Conservation (phyloP, 805 yeast species). For the Yamadazyma nakazawae region DNA sequence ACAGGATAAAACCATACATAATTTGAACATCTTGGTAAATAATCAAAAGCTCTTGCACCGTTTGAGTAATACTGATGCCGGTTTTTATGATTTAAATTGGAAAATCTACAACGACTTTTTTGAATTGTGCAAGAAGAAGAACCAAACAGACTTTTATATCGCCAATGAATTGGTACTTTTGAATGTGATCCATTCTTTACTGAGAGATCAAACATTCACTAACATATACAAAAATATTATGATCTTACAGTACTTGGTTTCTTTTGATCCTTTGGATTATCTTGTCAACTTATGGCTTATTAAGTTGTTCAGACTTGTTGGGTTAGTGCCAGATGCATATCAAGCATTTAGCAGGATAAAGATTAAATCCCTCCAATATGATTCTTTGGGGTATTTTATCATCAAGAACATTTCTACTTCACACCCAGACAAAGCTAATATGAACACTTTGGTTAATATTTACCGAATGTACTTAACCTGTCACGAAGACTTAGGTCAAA, state of each 20-base stretch:
- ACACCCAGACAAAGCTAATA: slow-evolving; percentile 40
- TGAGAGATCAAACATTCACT: slow-evolving; percentile 17
- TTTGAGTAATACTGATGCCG: slow-evolving; percentile 10
- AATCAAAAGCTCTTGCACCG: slow-evolving; percentile 47
- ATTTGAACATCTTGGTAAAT: slow-evolving; percentile 32
- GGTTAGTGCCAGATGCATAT: slow-evolving; percentile 49
- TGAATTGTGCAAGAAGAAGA: slow-evolving; percentile 17
- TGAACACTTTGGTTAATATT: slow-evolving; percentile 32
- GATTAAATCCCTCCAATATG: slow-evolving; percentile 74
- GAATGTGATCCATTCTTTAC: slow-evolving; percentile 35
- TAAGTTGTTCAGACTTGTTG: slow-evolving; percentile 56
- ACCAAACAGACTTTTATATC: slow-evolving; percentile 54
- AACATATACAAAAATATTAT: slow-evolving; percentile 39
- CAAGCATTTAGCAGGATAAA: slow-evolving; percentile 52
- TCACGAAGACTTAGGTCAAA: slow-evolving; percentile 47
- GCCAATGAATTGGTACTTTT: slow-evolving; percentile 66
- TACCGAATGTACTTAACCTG: slow-evolving; percentile 53
- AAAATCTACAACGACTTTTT: slow-evolving; percentile 18
- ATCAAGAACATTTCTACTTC: slow-evolving; percentile 30
- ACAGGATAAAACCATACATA: slow-evolving; percentile 10
- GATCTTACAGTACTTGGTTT: slow-evolving; percentile 55
- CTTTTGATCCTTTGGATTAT: slow-evolving; percentile 67
- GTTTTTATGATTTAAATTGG: slow-evolving; percentile 16
- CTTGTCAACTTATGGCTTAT: slow-evolving; percentile 70
- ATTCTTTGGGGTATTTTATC: slow-evolving; percentile 51